phyloP scores from a whole-genome alignment of 306 rosid genomes.

The Sindora glabra region DNA sequence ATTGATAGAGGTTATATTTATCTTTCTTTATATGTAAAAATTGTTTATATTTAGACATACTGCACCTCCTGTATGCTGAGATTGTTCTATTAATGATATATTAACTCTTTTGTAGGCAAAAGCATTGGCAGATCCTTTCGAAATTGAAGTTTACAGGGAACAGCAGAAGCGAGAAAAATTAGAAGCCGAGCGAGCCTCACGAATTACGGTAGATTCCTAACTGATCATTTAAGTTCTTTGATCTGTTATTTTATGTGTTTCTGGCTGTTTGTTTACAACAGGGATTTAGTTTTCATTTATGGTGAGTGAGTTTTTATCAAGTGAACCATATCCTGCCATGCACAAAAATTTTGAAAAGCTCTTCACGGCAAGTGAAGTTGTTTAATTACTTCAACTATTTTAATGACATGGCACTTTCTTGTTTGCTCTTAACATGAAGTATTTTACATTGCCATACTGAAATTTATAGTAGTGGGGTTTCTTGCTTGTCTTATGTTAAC shows the following conservation, averaged over 20 bases:
- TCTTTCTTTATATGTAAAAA: not conserved
- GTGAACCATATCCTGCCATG: no score
- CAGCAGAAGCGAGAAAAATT: constrained; percentile 55
- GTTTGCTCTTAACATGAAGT: no score
- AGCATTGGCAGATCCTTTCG: constrained; percentile 57
- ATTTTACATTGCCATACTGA: no score
- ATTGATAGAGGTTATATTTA: not conserved
- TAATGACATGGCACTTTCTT: no score
- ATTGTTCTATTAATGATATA: constrained; percentile 7
- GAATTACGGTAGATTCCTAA: constrained; percentile 56
- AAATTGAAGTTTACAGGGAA: constrained; percentile 51
- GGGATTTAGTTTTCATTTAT: no score
- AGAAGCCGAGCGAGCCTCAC: constrained; percentile 67
- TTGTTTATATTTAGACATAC: constrained; percentile 9
- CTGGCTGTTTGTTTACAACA: not conserved
- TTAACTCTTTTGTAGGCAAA: constrained; percentile 61
- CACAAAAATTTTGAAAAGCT: no score
- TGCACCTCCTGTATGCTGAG: not conserved
- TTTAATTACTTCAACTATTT: no score
- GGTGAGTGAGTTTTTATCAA: no score
- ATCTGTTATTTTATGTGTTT: not conserved
- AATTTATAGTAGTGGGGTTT: no score
- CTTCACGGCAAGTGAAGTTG: no score
- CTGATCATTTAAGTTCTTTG: not conserved
- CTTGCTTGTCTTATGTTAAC: no score